Percentiles rank a stretch among this genome's conserved stretches.
phyloP scores from a whole-genome alignment of 805 yeast genomes.

The Naumovozyma baii region DNA sequence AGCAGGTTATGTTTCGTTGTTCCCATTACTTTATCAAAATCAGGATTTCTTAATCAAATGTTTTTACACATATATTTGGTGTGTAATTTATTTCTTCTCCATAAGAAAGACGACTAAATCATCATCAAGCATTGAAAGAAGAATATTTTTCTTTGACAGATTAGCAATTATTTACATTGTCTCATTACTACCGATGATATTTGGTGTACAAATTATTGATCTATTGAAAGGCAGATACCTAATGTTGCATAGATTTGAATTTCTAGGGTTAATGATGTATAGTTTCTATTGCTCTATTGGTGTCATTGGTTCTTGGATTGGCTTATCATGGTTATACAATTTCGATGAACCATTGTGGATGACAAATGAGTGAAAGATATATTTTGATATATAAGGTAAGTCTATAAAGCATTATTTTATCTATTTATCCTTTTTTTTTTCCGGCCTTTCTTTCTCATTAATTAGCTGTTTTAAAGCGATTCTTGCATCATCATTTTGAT shows the following conservation, averaged over 20 bases:
- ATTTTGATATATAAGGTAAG: too few species aligned
- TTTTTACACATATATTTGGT: slow-evolving; percentile 76
- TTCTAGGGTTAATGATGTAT: slow-evolving; percentile 67
- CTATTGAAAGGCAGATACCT: slow-evolving; percentile 46
- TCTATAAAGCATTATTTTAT: too few species aligned
- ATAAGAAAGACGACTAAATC: slow-evolving; percentile 56
- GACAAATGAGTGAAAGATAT: neutral
- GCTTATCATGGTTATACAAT: slow-evolving; percentile 80
- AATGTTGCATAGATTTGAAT: slow-evolving; percentile 52
- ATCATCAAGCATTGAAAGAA: slow-evolving; percentile 33
- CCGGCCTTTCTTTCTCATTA: slow-evolving; percentile 6
- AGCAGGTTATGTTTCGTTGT: slow-evolving; percentile 78
- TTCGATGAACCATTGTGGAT: slow-evolving; percentile 67
- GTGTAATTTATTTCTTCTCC: slow-evolving; percentile 62
- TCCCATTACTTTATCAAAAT: slow-evolving; percentile 75
- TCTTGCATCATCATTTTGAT: slow-evolving; percentile 24
- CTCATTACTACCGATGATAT: slow-evolving; percentile 57
- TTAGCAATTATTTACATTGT: slow-evolving; percentile 55
- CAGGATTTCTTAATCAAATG: slow-evolving; percentile 73
- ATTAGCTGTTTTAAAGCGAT: slow-evolving; percentile 23
- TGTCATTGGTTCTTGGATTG: slow-evolving; percentile 76
- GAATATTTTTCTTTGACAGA: slow-evolving; percentile 63
- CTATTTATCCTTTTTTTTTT: neutral
- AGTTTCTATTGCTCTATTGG: slow-evolving; percentile 86
- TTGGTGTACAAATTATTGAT: slow-evolving; percentile 39